These are phyloP conservation scores for Penicillium olsonii DNA, from an alignment of 2,329 filamentous ascomycete species.

Conservation along the genomic window DNA sequence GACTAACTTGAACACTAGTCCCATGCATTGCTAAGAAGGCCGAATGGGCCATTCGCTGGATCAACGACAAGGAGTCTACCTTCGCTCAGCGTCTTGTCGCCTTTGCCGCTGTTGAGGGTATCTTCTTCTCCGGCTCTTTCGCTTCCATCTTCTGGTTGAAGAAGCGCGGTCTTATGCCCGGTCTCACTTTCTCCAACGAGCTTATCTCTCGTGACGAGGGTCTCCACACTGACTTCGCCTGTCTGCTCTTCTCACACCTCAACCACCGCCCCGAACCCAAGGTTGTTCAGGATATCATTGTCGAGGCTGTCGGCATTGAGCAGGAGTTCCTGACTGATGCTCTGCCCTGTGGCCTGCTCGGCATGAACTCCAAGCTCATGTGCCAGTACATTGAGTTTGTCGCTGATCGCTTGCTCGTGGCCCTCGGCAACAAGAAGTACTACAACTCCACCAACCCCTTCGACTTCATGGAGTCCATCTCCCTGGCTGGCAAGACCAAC, in stretches of 20 bases:
- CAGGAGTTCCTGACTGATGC: slow-evolving; percentile 98
- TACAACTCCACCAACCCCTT: slow-evolving; percentile 96
- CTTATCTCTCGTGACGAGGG: slow-evolving; percentile 99
- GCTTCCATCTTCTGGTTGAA: slow-evolving; percentile 99
- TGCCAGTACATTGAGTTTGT: slow-evolving; percentile 99
- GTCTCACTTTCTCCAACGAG: slow-evolving; percentile 98
- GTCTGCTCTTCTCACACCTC: slow-evolving; percentile 94
- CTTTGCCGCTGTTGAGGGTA: slow-evolving; percentile 97
- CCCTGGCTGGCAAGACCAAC: slow-evolving; percentile 98
- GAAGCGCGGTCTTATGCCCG: slow-evolving; percentile 99
- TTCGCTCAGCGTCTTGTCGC: slow-evolving; percentile 95
- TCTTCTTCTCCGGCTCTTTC: slow-evolving; percentile 99
- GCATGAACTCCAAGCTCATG: slow-evolving; percentile 97
- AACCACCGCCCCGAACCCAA: slow-evolving; percentile 85
- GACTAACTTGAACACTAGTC: slow-evolving; percentile 55
- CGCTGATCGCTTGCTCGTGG: slow-evolving; percentile 87
- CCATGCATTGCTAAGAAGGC: slow-evolving; percentile 98
- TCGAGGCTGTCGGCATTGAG: slow-evolving; percentile 90
- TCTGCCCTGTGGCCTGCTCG: slow-evolving; percentile 85
- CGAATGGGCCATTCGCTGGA: slow-evolving; percentile 96
- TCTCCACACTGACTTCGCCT: slow-evolving; percentile 98
- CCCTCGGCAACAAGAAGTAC: slow-evolving; percentile 90
- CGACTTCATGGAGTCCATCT: slow-evolving; percentile 99
- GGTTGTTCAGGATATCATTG: slow-evolving; percentile 83
- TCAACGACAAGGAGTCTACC: slow-evolving; percentile 86